A percentile compares a stretch with the other conserved stretches of the same genome.
Conservation (phyloP, 805 yeast species). For the Grigorovia jiainica region DNA sequence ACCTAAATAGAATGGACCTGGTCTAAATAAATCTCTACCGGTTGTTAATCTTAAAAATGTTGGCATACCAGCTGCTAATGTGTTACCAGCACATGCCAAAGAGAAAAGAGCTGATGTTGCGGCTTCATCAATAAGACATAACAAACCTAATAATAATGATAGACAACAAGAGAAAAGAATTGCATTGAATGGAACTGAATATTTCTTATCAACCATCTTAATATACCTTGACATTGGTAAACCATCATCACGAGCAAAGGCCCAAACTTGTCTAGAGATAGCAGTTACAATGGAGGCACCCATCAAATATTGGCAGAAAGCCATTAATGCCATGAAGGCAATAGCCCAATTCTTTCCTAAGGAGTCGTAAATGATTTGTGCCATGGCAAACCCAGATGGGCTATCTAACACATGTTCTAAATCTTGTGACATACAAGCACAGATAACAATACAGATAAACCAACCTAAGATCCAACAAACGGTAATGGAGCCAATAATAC, state of each 20-base stretch:
- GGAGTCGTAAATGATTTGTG: too few species aligned
- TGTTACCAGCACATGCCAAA: constrained; percentile 35
- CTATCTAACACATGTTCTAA: too few species aligned
- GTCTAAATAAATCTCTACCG: constrained; percentile 38
- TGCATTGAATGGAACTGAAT: constrained; percentile 60
- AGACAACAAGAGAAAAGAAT: constrained; percentile 34
- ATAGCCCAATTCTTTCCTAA: too few species aligned
- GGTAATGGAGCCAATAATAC: too few species aligned
- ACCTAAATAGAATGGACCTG: too few species aligned
- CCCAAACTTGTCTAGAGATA: constrained; percentile 60
- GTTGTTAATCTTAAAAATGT: constrained; percentile 32
- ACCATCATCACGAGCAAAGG: too few species aligned
- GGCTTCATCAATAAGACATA: constrained; percentile 32
- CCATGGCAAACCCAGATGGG: too few species aligned
- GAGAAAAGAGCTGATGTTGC: constrained; percentile 39
- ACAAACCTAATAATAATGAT: too few species aligned
- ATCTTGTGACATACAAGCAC: constrained; percentile 47
- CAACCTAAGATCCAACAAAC: constrained; percentile 53
- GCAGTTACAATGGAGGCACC: constrained; percentile 55
- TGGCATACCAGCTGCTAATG: constrained; percentile 35
- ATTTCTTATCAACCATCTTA: too few species aligned
- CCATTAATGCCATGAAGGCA: constrained; percentile 45
- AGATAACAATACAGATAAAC: constrained; percentile 41
- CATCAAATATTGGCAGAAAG: constrained; percentile 56
- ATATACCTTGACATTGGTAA: too few species aligned